Conservation (phyloP, 441 rosid species). For the Kokia cookei region DNA sequence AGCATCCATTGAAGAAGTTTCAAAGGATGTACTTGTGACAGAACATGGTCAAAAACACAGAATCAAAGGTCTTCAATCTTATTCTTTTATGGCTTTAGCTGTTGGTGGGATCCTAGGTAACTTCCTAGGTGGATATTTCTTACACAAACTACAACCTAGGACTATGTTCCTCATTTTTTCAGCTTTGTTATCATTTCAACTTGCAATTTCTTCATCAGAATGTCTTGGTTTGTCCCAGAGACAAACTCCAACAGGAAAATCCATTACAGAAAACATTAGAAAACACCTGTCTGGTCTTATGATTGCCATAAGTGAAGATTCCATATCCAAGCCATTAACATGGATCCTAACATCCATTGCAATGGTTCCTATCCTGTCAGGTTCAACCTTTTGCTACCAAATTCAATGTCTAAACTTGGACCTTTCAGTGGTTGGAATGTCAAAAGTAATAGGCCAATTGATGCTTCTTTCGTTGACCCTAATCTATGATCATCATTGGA, state of each 20-base stretch:
- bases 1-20: constrained; percentile 75
- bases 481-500: constrained; percentile 50
- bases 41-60: constrained; percentile 57
- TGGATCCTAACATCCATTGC: constrained; percentile 69
- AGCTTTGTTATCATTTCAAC: constrained; percentile 42
- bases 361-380: constrained; percentile 63
- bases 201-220: constrained; percentile 36
- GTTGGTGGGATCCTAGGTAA: constrained; percentile 69
- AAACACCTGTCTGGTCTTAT: constrained; percentile 44
- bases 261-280: constrained; percentile 34
- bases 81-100: constrained; percentile 79
- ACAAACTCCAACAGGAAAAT: constrained; percentile 14
- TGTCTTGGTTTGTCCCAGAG: constrained; percentile 38
- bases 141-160: constrained; percentile 35
- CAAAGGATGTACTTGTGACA: constrained; percentile 78
- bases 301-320: constrained; percentile 40
- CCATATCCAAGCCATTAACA: constrained; percentile 39
- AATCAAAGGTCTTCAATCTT: constrained; percentile 57
- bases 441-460: constrained; percentile 65
- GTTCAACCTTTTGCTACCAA: constrained; percentile 74
- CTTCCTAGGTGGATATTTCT: constrained; percentile 62
- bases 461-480: constrained; percentile 52
- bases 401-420: constrained; percentile 61
- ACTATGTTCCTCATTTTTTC: constrained; percentile 55
- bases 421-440: constrained; percentile 68